A percentile compares a stretch with the other conserved stretches of the same genome.
Conservation (phyloP, 176 grass and related monocot species). For the Cenchrus purpureus region DNA sequence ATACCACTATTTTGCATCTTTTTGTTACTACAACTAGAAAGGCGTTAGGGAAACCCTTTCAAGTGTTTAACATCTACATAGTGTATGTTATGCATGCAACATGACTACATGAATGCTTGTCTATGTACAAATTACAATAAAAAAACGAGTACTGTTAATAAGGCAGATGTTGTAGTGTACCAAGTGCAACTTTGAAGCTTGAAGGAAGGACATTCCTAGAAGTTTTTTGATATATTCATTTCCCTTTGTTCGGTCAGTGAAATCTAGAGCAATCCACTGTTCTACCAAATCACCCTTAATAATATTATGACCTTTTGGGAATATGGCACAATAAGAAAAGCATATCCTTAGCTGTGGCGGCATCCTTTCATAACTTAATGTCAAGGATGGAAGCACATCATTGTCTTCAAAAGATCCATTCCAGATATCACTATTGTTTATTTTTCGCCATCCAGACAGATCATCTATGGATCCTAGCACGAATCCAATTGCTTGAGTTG, state of each 20-base stretch:
- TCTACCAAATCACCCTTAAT: background rate
- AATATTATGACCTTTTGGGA: background rate
- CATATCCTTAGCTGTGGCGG: too few relatives aligned
- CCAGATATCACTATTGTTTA: background rate
- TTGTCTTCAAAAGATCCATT: background rate
- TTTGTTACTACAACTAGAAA: too few relatives aligned
- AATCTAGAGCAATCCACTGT: background rate
- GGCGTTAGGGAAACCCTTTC: too few relatives aligned
- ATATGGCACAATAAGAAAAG: background rate
- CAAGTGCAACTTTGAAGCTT: background rate
- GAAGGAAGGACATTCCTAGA: conserved; percentile 18
- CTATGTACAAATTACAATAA: too few relatives aligned
- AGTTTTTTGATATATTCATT: background rate
- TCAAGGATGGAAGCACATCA: background rate
- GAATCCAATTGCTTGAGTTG: conserved; percentile 1
- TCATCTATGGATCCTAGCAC: background rate
- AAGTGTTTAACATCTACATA: too few relatives aligned
- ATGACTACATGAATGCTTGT: too few relatives aligned
- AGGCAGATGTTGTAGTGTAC: too few relatives aligned
- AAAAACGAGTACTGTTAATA: too few relatives aligned
- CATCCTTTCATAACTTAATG: background rate
- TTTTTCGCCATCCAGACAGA: background rate
- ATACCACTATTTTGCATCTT: too few relatives aligned
- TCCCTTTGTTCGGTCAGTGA: background rate
- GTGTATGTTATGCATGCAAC: too few relatives aligned